A percentile compares a stretch with the other conserved stretches of the same genome.
Evolutionary conservation across 169 alveolate genomes (phyloP).

Genomic region (Plasmodium sp.): DNA sequence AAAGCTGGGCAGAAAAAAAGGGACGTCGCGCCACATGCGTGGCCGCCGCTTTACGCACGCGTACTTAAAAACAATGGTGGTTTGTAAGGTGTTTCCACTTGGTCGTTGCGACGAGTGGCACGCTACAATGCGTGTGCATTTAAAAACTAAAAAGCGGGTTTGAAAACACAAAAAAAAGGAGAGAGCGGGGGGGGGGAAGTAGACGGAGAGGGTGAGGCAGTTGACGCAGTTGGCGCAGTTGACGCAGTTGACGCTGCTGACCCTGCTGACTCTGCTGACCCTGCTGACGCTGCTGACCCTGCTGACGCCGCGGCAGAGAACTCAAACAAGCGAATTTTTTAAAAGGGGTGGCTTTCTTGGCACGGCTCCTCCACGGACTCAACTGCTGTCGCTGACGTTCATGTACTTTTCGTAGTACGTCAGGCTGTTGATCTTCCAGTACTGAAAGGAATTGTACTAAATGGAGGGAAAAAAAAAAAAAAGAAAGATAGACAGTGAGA

Average conservation of each 20-base stretch:
- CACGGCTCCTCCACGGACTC: background rate
- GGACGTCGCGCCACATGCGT: background rate
- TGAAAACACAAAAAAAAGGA: background rate
- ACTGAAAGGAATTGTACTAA: slow-evolving; percentile 74
- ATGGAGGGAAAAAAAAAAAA: background rate
- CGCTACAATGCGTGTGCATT: background rate
- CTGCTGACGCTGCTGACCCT: no score
- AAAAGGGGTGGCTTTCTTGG: background rate
- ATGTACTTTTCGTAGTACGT: slow-evolving; percentile 70
- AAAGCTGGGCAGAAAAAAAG: background rate
- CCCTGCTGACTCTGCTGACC: background rate
- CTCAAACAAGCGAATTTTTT: background rate
- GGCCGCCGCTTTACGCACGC: background rate
- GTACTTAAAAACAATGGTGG: background rate
- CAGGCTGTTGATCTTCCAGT: slow-evolving; percentile 71
- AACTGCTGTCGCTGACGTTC: slow-evolving; percentile 71
- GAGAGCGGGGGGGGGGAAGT: background rate
- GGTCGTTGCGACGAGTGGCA: background rate
- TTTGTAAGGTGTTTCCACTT: background rate
- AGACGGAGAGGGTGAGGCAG: background rate
- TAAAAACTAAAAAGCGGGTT: background rate
- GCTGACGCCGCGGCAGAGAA: background rate
- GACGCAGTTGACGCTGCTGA: background rate
- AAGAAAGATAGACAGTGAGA: background rate
- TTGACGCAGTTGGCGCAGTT: background rate